Evolutionary conservation across 192 early-diverging fungal genomes (phyloP).

Genomic region (Entrophospora sp.): DNA sequence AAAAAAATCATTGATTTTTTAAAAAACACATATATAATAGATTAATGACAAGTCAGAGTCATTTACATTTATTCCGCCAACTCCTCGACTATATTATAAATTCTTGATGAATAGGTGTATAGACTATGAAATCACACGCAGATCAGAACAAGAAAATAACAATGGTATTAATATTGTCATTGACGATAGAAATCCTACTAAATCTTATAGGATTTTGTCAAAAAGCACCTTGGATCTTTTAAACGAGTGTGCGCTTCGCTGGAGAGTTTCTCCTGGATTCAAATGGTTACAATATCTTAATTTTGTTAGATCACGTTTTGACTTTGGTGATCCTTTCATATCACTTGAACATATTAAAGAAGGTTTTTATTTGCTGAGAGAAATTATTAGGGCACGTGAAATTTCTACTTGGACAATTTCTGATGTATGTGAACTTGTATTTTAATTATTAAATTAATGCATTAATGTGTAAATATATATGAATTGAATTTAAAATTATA

Average conservation of each 20-base stretch:
- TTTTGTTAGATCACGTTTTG: conserved; percentile 34
- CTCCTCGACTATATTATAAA: conserved; percentile 52
- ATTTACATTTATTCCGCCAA: conserved; percentile 46
- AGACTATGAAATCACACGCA: conserved; percentile 40
- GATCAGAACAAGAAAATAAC: conserved; percentile 31
- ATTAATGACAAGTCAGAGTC: not conserved
- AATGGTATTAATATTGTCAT: no score
- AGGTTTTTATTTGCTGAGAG: conserved; percentile 26
- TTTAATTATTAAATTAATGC: no score
- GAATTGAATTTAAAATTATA: no score
- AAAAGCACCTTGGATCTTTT: conserved; percentile 47
- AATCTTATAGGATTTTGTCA: conserved; percentile 38
- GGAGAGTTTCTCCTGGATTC: conserved; percentile 51
- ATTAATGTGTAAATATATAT: no score
- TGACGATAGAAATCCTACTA: no score
- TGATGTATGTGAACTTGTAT: conserved; percentile 43
- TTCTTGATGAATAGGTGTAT: conserved; percentile 53
- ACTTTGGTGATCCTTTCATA: conserved; percentile 23
- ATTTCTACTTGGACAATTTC: conserved; percentile 45
- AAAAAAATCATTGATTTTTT: not conserved
- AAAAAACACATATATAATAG: no score
- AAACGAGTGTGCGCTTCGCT: conserved; percentile 58
- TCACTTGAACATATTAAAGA: conserved; percentile 30
- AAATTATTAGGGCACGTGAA: conserved; percentile 38
- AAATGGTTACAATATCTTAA: conserved; percentile 44